Evolutionary conservation across 805 yeast genomes (phyloP).

Genomic region (Metschnikowia arizonensis): DNA sequence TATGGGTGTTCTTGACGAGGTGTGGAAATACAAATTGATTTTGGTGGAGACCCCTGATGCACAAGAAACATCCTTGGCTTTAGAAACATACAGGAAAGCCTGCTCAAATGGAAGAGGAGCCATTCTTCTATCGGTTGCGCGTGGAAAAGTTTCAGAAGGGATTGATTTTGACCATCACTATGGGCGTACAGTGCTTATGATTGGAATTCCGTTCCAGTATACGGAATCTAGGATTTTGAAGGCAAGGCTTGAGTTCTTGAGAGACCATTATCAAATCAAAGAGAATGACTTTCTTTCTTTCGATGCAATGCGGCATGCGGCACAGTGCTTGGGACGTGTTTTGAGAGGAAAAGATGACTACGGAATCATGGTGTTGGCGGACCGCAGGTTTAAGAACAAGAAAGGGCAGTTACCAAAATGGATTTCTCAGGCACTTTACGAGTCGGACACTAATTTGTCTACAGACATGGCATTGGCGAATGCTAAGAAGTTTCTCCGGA

Average conservation of each 20-base stretch:
- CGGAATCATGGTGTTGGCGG: constrained; percentile 98
- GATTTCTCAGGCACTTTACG: constrained; percentile 90
- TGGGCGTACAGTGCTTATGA: constrained; percentile 96
- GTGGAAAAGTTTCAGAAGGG: constrained; percentile 98
- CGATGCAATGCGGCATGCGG: constrained; percentile 99
- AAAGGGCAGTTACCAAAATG: constrained; percentile 89
- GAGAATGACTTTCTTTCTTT: constrained; percentile 94
- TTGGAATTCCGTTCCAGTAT: constrained; percentile 98
- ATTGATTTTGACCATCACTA: constrained; percentile 98
- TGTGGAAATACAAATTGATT: constrained; percentile 94
- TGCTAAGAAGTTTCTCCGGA: constrained; percentile 86
- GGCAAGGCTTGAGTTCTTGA: constrained; percentile 87
- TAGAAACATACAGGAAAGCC: constrained; percentile 93
- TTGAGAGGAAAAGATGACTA: constrained; percentile 97
- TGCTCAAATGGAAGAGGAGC: constrained; percentile 98
- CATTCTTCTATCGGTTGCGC: constrained; percentile 90
- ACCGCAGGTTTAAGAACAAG: constrained; percentile 83
- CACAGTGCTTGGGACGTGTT: constrained; percentile 97
- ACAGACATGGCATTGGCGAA: constrained; percentile 97
- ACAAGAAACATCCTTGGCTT: constrained; percentile 92
- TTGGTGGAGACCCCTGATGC: constrained; percentile 98
- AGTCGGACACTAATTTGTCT: constrained; percentile 86
- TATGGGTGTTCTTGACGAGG: constrained; percentile 97
- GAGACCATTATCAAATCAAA: constrained; percentile 88
- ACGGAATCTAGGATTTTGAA: constrained; percentile 94